Conservation (phyloP, 306 rosid genomes). For the Herpetospermum pedunculosum region DNA sequence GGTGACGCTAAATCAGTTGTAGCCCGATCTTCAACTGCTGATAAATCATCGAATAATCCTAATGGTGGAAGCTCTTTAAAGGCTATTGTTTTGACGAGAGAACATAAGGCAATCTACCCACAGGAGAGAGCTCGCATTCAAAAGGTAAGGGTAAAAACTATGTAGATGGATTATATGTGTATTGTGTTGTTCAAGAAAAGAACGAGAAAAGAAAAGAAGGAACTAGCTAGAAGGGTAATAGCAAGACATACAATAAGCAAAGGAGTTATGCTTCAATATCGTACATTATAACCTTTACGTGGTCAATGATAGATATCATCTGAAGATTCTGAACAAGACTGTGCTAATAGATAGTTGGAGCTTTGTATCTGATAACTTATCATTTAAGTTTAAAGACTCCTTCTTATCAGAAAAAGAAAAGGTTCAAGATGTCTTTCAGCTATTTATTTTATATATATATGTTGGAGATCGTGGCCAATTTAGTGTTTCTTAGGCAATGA, state of each 20-base stretch:
- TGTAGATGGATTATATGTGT: not conserved
- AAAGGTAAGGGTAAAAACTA: constrained; percentile 59
- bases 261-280: not conserved
- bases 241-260: not conserved
- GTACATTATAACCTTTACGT: not conserved
- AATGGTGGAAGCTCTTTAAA: constrained; percentile 36
- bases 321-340: not conserved
- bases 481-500: not conserved
- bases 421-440: not conserved
- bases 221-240: not conserved
- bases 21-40: constrained; percentile 46
- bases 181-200: not conserved
- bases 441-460: not conserved
- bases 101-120: constrained; percentile 84
- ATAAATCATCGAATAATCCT: constrained; percentile 31
- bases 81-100: constrained; percentile 86
- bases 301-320: not conserved
- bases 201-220: not conserved
- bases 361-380: constrained; percentile 1
- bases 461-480: not conserved
- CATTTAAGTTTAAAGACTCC: not conserved
- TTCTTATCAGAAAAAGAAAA: not conserved
- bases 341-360: not conserved
- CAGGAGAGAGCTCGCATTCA: constrained; percentile 82
- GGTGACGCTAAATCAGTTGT: constrained; percentile 93